phyloP scores from a whole-genome alignment of 768 basidiomycete species.

The Russula sp. region DNA sequence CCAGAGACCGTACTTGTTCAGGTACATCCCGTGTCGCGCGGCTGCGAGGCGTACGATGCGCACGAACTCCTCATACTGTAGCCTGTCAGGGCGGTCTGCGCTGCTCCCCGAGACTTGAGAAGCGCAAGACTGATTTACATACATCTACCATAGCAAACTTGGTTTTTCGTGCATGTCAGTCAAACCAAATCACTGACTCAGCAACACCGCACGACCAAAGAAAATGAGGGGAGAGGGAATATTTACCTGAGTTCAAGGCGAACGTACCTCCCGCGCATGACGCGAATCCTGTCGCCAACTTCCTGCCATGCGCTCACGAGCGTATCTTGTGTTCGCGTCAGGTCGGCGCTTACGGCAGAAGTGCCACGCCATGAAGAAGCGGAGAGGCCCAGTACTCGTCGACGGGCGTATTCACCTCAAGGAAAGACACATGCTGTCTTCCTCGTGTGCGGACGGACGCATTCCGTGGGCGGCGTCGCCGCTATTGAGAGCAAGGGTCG shows the following conservation, averaged over 20 bases:
- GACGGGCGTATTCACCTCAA: constrained; percentile 19
- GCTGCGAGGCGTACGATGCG: constrained; percentile 39
- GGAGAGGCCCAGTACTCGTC: constrained; percentile 16
- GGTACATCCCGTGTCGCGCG: constrained; percentile 35
- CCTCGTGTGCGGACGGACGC: constrained; percentile 1
- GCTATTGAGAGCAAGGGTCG: background rate
- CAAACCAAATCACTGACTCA: background rate
- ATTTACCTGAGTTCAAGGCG: constrained; percentile 26
- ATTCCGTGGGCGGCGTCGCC: background rate
- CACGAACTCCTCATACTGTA: constrained; percentile 44
- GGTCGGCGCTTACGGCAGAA: constrained; percentile 33
- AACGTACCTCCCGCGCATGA: constrained; percentile 23
- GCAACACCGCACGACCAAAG: background rate
- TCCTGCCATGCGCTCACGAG: constrained; percentile 26
- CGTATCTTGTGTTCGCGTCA: background rate
- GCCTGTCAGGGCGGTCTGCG: constrained; percentile 49
- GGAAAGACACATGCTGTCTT: constrained; percentile 23
- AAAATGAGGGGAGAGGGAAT: no score
- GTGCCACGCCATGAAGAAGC: constrained; percentile 40
- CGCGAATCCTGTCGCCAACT: constrained; percentile 24
- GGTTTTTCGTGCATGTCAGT: background rate
- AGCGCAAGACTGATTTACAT: constrained; percentile 36
- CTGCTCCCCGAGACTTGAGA: constrained; percentile 43
- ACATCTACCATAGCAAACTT: background rate
- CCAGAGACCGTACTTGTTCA: constrained; percentile 64